Evolutionary conservation across 2,329 filamentous ascomycete genomes (phyloP).

Genomic region (Colletotrichum tofieldiae): DNA sequence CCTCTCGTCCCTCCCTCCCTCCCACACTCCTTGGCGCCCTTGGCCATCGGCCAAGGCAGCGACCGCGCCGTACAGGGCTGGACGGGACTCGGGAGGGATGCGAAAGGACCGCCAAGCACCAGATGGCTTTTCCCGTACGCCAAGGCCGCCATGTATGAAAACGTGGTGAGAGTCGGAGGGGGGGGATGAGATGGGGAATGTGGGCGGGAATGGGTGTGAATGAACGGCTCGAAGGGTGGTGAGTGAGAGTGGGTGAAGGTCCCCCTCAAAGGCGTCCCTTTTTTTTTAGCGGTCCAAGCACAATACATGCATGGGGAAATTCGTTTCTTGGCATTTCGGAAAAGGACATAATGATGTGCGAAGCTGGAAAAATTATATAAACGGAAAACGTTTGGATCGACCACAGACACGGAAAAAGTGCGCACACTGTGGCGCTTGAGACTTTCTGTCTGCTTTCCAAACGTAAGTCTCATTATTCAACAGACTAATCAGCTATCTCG

Average conservation of each 20-base stretch:
- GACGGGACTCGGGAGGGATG: neutral
- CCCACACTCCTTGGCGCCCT: conserved; percentile 1
- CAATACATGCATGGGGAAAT: neutral
- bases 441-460: neutral
- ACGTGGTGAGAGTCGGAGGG: conserved; percentile 6
- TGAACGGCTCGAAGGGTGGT: neutral
- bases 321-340: conserved; percentile 12
- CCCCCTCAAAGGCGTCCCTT: no score
- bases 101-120: conserved; percentile 4
- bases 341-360: conserved; percentile 3
- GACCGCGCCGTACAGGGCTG: neutral
- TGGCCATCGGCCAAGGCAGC: neutral
- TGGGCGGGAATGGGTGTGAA: conserved; percentile 9
- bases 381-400: neutral
- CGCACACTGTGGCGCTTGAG: neutral
- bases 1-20: neutral
- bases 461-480: neutral
- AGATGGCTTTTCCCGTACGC: conserved; percentile 14
- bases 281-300: neutral
- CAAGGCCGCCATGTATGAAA: conserved; percentile 8
- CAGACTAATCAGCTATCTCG: conserved; percentile 2
- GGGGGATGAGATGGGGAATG: neutral
- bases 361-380: neutral
- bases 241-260: neutral
- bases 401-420: conserved; percentile 1